Evolutionary conservation across 129 eudicot genomes (phyloP), one percentile per base, ranked within the genome.

Genomic region (Sambucus nigra): DNA sequence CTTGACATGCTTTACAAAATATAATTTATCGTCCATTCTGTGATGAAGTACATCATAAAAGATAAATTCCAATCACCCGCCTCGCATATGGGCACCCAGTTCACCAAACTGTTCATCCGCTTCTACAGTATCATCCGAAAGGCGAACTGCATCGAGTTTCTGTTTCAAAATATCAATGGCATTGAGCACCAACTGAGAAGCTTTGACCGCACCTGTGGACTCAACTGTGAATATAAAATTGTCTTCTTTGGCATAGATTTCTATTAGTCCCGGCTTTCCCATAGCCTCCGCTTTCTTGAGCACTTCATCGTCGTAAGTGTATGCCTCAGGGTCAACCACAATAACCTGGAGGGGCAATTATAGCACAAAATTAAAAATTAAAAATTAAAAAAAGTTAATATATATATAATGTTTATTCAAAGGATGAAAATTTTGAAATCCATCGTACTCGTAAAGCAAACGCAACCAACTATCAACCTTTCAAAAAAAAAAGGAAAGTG

Each of bases 61-160:
- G n/a, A n/a, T n/a, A n/a, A 35, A 2, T 35, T 15, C 13, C 6
- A 8, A 42, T 85, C 69, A 81, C 3, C 95, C 95, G 5, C 98
- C 98, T 38, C 87, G 82, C 94, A 91, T 81, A 64, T 91, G 99
- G 15, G 99, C 99, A 54, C 99, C 99, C 57, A 91, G 35, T 62
- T 91, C 95, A 3, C 94, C 99, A 60, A 91, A 91, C 65, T 86
- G 95, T n/a, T 85, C 94, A 70, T 85, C 95, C 29, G 86, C 94
- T 76, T 91, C 98, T 32, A 91, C 89, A 1, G 98, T 76, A 64
- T 91, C 99, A 33, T 87, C 95, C 4, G 88, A 72, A 57, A 91
- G 61, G 28, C 94, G 82, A 61, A 91, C 95, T 22, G 99, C 95
- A 68, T 91, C 99, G 64, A 91, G 72, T 68, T 91, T 91, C 69